Conservation (phyloP, 768 basidiomycete species). For the Termitomyces sp. region DNA sequence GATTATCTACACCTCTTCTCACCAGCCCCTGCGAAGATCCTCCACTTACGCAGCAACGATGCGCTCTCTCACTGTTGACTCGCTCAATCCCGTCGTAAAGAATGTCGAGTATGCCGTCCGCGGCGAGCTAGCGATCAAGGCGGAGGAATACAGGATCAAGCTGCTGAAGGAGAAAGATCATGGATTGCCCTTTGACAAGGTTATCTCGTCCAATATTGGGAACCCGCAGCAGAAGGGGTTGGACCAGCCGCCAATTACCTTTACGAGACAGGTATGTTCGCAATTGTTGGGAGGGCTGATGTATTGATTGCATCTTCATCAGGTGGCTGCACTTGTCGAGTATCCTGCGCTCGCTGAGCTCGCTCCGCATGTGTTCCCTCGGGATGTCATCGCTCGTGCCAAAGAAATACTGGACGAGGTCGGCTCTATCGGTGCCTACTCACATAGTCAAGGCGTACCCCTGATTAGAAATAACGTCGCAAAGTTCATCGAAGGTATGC, state of each 20-base stretch:
- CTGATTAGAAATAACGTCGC: constrained; percentile 86
- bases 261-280: constrained; percentile 73
- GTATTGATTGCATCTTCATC: constrained; percentile 5
- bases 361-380: constrained; percentile 75
- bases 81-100: constrained; percentile 79
- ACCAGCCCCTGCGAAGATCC: background rate
- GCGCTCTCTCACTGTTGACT: constrained; percentile 57
- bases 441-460: constrained; percentile 90
- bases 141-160: constrained; percentile 72
- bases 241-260: constrained; percentile 91
- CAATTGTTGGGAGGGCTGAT: background rate
- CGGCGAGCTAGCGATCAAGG: constrained; percentile 93
- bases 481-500: constrained; percentile 78
- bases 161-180: constrained; percentile 60
- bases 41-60: constrained; percentile 26
- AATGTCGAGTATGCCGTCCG: constrained; percentile 96
- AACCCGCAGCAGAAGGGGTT: constrained; percentile 97
- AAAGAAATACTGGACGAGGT: constrained; percentile 78
- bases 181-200: constrained; percentile 75
- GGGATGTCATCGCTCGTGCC: constrained; percentile 81
- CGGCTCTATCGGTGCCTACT: constrained; percentile 92
- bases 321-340: constrained; percentile 91
- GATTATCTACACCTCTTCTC: background rate
- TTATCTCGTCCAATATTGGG: constrained; percentile 96
- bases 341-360: constrained; percentile 81